Base-by-base conservation (phyloP, 768 basidiomycete species). In the Tubosaeta sp. region DNA sequence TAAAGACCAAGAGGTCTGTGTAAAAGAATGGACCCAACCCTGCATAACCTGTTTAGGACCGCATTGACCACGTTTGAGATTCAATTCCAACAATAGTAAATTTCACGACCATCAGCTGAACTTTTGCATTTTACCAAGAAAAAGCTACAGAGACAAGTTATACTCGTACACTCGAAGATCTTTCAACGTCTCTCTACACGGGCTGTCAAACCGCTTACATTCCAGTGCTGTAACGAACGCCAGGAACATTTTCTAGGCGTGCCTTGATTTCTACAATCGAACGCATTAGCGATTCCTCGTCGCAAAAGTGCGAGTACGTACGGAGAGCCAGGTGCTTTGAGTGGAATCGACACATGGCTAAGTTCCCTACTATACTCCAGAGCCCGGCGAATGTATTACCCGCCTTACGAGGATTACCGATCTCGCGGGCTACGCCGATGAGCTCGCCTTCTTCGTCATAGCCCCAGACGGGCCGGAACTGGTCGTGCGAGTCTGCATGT, bases 291-390 rank as follows among this genome's bases (percentile, higher is more conserved):
- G 11, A 40, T 19, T 14, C 27, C 3, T 11, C 3, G 22, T 21
- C 24, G 6, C 36, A 38, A 4, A 6, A 38, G 2, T 38, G 2
- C 1, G 1, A 19, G 5, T 4, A 78, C 83, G 60, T 60, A 86
- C 83, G 83, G 42, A 86, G 70, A 0, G 82, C 84, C 32, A 86
- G 45, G 57, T 82, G 82, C 51, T 79, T 84, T 6, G 86, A 86
- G 64, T 84, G 75, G 74, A 86, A 86, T 0, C 86, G 74, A 51
- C 78, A 79, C 54, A 81, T 55, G 0, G 81, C 80, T 9, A 87
- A 63, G 59, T 84, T 84, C 12, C 85, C 84, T 66, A 82, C 72
- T 73, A 81, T 79, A 53, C 67, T 74, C 81, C 83, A 86, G 34
- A 83, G 51, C 14, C 66, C 68, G 36, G 54, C 54, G 9, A 63